A percentile compares a stretch with the other conserved stretches of the same genome.
Conservation (phyloP, 2,329 filamentous ascomycete genomes). For the Cryphonectria nitschkei region DNA sequence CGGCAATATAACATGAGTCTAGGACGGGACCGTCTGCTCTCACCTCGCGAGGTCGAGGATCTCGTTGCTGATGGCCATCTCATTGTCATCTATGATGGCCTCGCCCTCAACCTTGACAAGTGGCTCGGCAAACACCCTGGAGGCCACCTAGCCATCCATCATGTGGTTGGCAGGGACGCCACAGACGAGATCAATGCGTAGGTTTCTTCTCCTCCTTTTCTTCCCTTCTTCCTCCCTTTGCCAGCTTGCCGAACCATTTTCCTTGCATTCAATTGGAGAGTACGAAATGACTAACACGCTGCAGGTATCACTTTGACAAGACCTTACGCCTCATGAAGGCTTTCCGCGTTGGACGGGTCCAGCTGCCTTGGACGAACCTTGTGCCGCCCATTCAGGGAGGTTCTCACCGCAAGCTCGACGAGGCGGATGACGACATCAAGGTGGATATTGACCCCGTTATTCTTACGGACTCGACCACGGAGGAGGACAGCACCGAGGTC, state of each 20-base stretch:
- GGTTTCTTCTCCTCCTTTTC: slow-evolving; percentile 31
- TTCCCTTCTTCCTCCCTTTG: slow-evolving; percentile 9
- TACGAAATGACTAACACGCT: slow-evolving; percentile 34
- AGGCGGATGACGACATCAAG: not conserved
- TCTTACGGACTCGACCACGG: slow-evolving; percentile 10
- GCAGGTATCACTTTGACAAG: slow-evolving; percentile 59
- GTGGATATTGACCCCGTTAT: slow-evolving; percentile 5
- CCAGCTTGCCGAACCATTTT: not conserved
- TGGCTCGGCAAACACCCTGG: slow-evolving; percentile 65
- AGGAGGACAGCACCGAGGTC: slow-evolving; percentile 18
- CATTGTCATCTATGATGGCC: slow-evolving; percentile 60
- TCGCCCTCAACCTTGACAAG: slow-evolving; percentile 57
- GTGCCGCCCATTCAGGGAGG: slow-evolving; percentile 57
- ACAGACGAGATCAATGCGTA: slow-evolving; percentile 64
- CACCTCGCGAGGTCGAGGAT: slow-evolving; percentile 50
- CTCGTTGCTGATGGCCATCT: slow-evolving; percentile 58
- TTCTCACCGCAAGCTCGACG: slow-evolving; percentile 29
- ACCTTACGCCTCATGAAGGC: slow-evolving; percentile 61
- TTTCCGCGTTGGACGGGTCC: slow-evolving; percentile 59
- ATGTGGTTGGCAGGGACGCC: slow-evolving; percentile 64
- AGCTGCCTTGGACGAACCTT: slow-evolving; percentile 57
- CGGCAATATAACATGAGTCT: slow-evolving; percentile 35
- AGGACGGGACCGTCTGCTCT: slow-evolving; percentile 47
- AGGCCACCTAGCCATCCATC: slow-evolving; percentile 60
- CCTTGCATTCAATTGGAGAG: not conserved